Base-by-base conservation (phyloP, 352 stramenopile genomes). In the Globisporangium viniferum region DNA sequence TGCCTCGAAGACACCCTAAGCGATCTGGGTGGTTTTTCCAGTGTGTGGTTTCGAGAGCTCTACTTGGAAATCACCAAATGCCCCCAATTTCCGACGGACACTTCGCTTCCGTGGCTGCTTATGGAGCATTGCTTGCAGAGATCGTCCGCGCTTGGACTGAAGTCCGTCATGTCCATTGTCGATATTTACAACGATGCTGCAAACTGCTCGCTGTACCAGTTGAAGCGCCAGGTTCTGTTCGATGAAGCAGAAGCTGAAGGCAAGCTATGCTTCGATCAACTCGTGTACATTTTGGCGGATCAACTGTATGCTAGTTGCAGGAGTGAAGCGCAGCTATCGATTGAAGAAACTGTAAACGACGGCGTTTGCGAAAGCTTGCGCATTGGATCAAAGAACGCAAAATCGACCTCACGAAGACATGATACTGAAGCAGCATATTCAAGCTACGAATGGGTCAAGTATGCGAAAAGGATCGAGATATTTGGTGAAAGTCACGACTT, bases 171-270 rank as follows among this genome's bases (percentile, higher is more conserved):
- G 2, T 88, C 83, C 46, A 64, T 93, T 10, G 55, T 97, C 36
- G 88, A 97, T 48, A 66, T 90, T 22, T 97, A 97, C 74, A 96
- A 97, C 58, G 88, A 97, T 57, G 87, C 89, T 14, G 81, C 75
- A 0, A 72, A 78, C 36, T 68, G 55, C 20, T 79, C 83, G 2
- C 62, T 97, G 2, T 74, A 80, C 35, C 41, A 69, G n/a, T 64
- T 91, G n/a, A 80, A 81, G 57, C 78, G 85, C 60, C 81, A 90
- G 49, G 84, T 79, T 49, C 66, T 97, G 9, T 94, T 81, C 66
- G 80, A 97, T 58, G 91, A 97, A 73, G 80, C 89, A 7, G 74
- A 94, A 66, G 82, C 88, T 0, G 91, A 97, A 78, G 84, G 86
- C 2, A 91, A 80, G 58, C 64, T 97, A 35, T 89, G 83, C 57